Conservation (phyloP, 1,284 basidiomycete species). For the Trametes sp. region DNA sequence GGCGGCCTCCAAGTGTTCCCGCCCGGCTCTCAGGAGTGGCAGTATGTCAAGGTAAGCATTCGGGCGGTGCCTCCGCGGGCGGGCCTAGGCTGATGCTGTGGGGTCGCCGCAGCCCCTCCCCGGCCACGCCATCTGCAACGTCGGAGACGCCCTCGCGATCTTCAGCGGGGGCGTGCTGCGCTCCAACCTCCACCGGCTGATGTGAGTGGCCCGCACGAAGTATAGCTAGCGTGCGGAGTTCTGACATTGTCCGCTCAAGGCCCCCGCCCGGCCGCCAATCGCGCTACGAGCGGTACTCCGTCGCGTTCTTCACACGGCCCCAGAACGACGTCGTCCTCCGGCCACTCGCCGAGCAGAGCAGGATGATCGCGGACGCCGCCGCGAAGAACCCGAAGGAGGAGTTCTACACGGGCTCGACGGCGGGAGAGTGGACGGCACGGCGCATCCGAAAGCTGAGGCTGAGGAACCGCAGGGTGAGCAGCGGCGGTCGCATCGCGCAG, state of each 20-base stretch:
- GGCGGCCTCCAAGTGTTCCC: constrained; percentile 53
- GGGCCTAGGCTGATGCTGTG: constrained; percentile 2
- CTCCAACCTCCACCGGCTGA: constrained; percentile 47
- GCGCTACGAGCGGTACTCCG: constrained; percentile 42
- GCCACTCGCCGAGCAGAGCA: constrained; percentile 53
- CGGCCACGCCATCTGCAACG: constrained; percentile 48
- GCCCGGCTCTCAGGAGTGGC: constrained; percentile 47
- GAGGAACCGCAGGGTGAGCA: constrained; percentile 49
- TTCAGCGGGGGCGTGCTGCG: constrained; percentile 50
- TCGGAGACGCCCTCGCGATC: constrained; percentile 46
- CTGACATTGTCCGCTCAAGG: constrained; percentile 30
- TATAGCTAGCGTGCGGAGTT: constrained; percentile 1
- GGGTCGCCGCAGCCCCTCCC: constrained; percentile 41
- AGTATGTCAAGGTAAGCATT: constrained; percentile 47
- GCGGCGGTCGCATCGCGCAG: not conserved
- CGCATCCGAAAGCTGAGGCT: constrained; percentile 55
- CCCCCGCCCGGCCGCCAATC: constrained; percentile 45
- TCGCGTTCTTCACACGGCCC: constrained; percentile 49
- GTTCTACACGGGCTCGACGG: constrained; percentile 51
- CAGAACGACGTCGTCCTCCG: constrained; percentile 42
- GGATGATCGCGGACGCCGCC: constrained; percentile 51
- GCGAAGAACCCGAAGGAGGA: constrained; percentile 42
- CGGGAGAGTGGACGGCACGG: constrained; percentile 56
- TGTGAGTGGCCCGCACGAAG: constrained; percentile 35
- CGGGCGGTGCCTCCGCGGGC: constrained; percentile 13